Conservation (phyloP, 306 rosid genomes). For the Clitoria ternatea region DNA sequence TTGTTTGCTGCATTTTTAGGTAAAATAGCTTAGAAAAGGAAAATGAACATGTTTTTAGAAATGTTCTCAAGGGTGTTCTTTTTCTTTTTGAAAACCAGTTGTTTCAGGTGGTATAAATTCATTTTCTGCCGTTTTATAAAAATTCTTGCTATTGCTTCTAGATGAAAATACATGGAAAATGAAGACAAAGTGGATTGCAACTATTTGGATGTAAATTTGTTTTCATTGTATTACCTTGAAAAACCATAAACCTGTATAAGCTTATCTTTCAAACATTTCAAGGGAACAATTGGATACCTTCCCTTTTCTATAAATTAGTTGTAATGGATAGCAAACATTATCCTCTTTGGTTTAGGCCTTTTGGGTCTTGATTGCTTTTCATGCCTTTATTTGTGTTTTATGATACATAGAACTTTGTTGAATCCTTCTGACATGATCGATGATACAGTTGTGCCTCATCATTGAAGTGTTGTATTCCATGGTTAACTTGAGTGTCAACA, state of each 20-base stretch:
- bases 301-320: neutral
- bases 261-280: neutral
- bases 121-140: neutral
- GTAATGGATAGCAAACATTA: neutral
- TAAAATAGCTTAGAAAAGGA: conserved; percentile 16
- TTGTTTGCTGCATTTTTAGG: conserved; percentile 78
- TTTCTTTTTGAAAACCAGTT: neutral
- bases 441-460: neutral
- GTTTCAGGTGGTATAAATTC: neutral
- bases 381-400: conserved; percentile 2
- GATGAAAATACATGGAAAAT: neutral
- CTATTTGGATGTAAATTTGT: neutral
- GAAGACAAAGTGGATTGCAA: neutral
- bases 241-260: neutral
- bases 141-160: conserved; percentile 5
- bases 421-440: neutral
- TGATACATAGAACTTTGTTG: neutral
- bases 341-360: conserved; percentile 19
- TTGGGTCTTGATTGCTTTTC: neutral
- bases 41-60: neutral
- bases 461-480: neutral
- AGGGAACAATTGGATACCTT: neutral
- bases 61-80: neutral
- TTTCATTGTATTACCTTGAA: neutral
- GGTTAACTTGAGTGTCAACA: neutral